Evolutionary conservation across 1,139 yeast species (phyloP).

Genomic region (Meyerozyma sp.): DNA sequence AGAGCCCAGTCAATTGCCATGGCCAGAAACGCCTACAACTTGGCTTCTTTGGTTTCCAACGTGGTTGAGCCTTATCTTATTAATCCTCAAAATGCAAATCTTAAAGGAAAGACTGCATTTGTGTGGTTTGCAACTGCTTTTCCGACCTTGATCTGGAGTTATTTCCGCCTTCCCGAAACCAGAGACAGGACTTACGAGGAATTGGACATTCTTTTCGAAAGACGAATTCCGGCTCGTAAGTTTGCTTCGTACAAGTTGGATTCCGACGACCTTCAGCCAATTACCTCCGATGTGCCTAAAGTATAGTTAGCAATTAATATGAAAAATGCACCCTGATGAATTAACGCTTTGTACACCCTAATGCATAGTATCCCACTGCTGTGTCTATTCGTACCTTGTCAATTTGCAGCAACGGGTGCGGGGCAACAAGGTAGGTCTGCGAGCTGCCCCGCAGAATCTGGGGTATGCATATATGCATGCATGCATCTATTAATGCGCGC

Average conservation of each 20-base stretch:
- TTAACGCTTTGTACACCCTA: too few species aligned
- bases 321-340: too few species aligned
- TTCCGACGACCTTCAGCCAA: not conserved
- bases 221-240: slow-evolving; percentile 15
- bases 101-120: slow-evolving; percentile 22
- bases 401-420: too few species aligned
- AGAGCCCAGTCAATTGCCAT: slow-evolving; percentile 21
- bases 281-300: not conserved
- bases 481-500: too few species aligned
- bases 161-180: slow-evolving; percentile 19
- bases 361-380: too few species aligned
- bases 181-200: slow-evolving; percentile 20
- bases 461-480: too few species aligned
- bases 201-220: slow-evolving; percentile 19
- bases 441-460: too few species aligned
- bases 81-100: slow-evolving; percentile 18
- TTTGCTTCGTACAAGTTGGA: slow-evolving; percentile 9
- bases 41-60: slow-evolving; percentile 15
- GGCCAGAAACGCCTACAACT: slow-evolving; percentile 20
- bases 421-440: too few species aligned
- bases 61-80: slow-evolving; percentile 22
- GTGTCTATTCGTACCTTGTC: too few species aligned
- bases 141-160: slow-evolving; percentile 19
- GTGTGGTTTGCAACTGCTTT: slow-evolving; percentile 19
- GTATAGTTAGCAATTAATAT: too few species aligned